These are phyloP conservation scores for Ustanciosporium gigantosporum DNA, from an alignment of 1,284 basidiomycete genomes.

Conservation along the genomic window DNA sequence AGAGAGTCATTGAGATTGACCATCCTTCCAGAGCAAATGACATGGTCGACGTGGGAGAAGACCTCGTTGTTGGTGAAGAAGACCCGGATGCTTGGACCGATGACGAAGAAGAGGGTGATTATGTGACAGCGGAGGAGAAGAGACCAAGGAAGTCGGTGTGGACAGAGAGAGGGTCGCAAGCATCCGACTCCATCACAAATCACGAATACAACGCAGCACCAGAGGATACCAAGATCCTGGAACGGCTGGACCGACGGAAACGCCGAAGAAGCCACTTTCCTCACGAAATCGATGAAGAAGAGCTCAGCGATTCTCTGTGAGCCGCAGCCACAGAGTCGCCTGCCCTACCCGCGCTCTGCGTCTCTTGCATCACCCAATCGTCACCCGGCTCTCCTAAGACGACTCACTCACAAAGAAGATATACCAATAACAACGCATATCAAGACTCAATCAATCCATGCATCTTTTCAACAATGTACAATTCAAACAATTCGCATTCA, in stretches of 20 bases:
- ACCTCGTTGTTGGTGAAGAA: constrained; percentile 2
- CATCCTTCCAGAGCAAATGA: constrained; percentile 1
- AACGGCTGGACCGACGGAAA: neutral
- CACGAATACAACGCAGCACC: neutral
- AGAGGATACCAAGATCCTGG: neutral
- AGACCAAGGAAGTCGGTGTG: neutral
- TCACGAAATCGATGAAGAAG: too few species aligned
- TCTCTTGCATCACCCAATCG: too few species aligned
- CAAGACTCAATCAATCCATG: too few species aligned
- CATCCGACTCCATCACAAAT: neutral
- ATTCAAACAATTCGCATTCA: too few species aligned
- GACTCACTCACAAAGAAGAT: too few species aligned
- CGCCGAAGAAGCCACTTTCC: neutral
- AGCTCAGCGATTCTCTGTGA: too few species aligned
- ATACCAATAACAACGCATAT: too few species aligned
- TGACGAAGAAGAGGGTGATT: constrained; percentile 15
- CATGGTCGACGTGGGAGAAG: constrained; percentile 10
- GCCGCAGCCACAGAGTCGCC: too few species aligned
- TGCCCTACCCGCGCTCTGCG: too few species aligned
- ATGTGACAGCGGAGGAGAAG: neutral
- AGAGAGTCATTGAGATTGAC: constrained; percentile 15
- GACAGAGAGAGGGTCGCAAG: neutral
- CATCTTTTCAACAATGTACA: too few species aligned
- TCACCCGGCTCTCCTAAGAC: too few species aligned
- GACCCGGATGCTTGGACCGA: constrained; percentile 28